These are phyloP conservation scores for Heterococcus sp. DNA, from an alignment of 108 stramenopile species.

Conservation along the genomic window DNA sequence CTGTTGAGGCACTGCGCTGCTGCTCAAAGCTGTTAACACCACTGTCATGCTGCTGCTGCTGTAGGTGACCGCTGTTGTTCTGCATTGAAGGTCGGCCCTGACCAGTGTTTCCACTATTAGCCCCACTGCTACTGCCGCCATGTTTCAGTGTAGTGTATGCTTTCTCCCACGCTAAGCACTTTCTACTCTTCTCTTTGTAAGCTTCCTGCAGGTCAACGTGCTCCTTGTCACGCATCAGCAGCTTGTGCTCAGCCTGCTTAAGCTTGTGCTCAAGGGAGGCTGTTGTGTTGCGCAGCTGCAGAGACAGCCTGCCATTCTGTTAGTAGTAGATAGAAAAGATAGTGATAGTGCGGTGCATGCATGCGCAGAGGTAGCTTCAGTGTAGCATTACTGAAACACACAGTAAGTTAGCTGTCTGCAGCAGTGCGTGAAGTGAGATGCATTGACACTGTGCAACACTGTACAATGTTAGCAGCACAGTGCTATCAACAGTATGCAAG, in stretches of 20 bases:
- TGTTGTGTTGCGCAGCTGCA: constrained; percentile 26
- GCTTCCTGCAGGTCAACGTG: constrained; percentile 34
- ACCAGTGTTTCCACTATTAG: background rate
- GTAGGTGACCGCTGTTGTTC: no score
- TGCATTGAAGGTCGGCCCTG: no score
- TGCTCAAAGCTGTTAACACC: no score
- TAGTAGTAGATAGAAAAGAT: background rate
- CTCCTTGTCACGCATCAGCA: constrained; percentile 18
- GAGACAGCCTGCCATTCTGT: constrained; percentile 22
- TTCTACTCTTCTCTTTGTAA: constrained; percentile 41
- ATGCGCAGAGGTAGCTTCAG: no score
- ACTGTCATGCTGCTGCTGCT: no score
- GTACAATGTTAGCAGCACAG: no score
- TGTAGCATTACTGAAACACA: background rate
- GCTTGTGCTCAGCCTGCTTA: constrained; percentile 34
- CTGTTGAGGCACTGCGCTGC: no score
- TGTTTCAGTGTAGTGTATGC: constrained; percentile 9
- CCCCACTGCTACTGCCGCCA: background rate
- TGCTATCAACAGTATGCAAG: no score
- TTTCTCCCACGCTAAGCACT: constrained; percentile 47
- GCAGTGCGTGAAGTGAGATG: no score
- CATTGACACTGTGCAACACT: no score
- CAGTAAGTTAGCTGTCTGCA: no score
- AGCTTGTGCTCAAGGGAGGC: constrained; percentile 29
- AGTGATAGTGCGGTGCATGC: background rate